Base-by-base conservation (phyloP, 192 early-diverging fungal species). In the Coemansia sp. region DNA sequence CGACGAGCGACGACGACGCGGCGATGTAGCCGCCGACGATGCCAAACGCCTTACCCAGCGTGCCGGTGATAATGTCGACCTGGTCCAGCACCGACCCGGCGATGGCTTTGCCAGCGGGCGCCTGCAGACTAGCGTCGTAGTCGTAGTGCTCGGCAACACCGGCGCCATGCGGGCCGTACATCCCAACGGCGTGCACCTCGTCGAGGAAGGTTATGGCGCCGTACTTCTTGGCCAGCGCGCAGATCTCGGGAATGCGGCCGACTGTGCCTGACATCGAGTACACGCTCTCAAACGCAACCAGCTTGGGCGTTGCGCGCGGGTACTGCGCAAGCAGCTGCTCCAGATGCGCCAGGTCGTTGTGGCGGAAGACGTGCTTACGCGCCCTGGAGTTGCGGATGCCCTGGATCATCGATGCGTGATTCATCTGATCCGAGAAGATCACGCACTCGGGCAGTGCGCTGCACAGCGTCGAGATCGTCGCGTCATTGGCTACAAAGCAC, bases 401-500 rank as follows among this genome's bases (percentile, higher is more conserved):
- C 84, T 96, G 94, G 75, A 98, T 98, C 95, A 98, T 98, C 11
- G 94, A 96, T n/a, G 95, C 95, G 66, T 98, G 95, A 83, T 98
- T 98, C 69, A 90, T 86, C 17, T 89, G 77, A 77, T 98, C 95
- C 49, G 94, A 96, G 65, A 98, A 93, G 75, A 98, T 95, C 15
- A 95, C 89, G 76, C 94, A 95, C 29, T 86, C 88, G 52, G 95
- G 95, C 67, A 98, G 78, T 71, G 94, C 91, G 46, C 85, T 76
- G 59, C 91, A 93, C 56, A 98, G 78, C 25, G 94, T 96, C 55
- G 90, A 89, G 43, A 98, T 74, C n/a, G 93, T 95, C 42, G 93
- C 94, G 69, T 98, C 95, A 82, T 98, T 98, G 71, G 95, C 95
- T 4, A 98, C 95, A 79, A 94, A 98, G 85, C 95, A 98, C 52